These are phyloP conservation scores for Helotiales sp. DNA, from an alignment of 2,329 filamentous ascomycete genomes.

Conservation along the genomic window DNA sequence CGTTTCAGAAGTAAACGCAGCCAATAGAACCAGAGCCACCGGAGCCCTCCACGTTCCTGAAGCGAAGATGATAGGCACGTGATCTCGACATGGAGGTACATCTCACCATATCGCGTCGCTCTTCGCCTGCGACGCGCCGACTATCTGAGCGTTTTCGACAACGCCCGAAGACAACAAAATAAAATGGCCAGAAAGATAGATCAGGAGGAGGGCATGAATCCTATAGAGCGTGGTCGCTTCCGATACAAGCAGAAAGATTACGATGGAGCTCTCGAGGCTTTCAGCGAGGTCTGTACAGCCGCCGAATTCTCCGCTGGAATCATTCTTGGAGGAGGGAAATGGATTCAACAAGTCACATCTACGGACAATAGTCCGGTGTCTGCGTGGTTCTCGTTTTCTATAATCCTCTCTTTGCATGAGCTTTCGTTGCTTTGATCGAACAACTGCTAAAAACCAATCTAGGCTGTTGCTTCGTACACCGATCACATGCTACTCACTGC, in stretches of 20 bases:
- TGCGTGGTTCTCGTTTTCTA: too few relatives aligned
- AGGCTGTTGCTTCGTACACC: conserved; percentile 38
- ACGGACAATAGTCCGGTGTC: too few relatives aligned
- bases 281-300: conserved; percentile 33
- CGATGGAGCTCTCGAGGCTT: conserved; percentile 36
- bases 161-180: neutral
- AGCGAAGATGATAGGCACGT: neutral
- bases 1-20: too few relatives aligned
- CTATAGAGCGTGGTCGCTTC: conserved; percentile 37
- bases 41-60: too few relatives aligned
- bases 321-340: neutral
- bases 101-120: neutral
- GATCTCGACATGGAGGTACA: neutral
- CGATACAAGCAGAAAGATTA: conserved; percentile 41
- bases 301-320: neutral
- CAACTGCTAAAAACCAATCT: neutral
- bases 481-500: conserved; percentile 39
- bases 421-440: conserved; percentile 6
- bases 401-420: neutral
- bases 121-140: neutral
- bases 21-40: too few relatives aligned
- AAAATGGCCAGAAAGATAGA: conserved; percentile 17
- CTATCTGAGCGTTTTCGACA: neutral
- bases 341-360: neutral
- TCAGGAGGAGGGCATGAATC: conserved; percentile 36